Evolutionary conservation across 73 alveolate species (phyloP), one percentile per base, ranked within the genome.

Genomic region (Paramecium sonneborni): DNA sequence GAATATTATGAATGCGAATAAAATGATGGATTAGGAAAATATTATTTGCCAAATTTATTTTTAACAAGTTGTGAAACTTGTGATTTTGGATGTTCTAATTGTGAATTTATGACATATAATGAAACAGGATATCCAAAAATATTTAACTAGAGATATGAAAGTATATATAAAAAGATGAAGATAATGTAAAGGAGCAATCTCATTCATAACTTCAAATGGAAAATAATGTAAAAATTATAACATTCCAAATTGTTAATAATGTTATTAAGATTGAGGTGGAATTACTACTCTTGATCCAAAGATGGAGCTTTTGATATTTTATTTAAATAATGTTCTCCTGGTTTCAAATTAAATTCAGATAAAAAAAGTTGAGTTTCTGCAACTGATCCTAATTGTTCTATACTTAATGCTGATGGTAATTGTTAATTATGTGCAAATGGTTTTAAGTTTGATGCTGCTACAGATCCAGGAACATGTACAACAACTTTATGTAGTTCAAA

Each of bases 41-140:
- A 4, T 37, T 74, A 35, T 18, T 28, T 74, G 23, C 87, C 87
- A 10, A 37, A 38, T 12, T 9, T 74, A 23, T 34, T 18, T 20
- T 39, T 37, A 38, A 21, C 55, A 6, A 28, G 20, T 12, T 74
- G 87, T 35, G 87, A 37, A 37, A 34, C 67, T 0, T 79, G 90
- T 12, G 74, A 44, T 12, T 14, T 4, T 38, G 46, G 28, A 26
- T 79, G 90, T 43, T 10, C n/a, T 10, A 43, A 34, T 41, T 79
- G 90, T 46, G 90, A 79, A 79, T 79, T 41, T 79, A 79, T 79
- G 90, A 23, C 90, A 1, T 41, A 38, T 23, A 23, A 79, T 21
- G 44, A 35, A 3, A 43, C 21, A 1, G 20, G 21, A 3, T 38
- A 30, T 41, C 76, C 57, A 1, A 28, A n/a, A 18, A 79, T 79